Evolutionary conservation across 495 filamentous ascomycete genomes (phyloP).

Genomic region (Zalerion maritima): DNA sequence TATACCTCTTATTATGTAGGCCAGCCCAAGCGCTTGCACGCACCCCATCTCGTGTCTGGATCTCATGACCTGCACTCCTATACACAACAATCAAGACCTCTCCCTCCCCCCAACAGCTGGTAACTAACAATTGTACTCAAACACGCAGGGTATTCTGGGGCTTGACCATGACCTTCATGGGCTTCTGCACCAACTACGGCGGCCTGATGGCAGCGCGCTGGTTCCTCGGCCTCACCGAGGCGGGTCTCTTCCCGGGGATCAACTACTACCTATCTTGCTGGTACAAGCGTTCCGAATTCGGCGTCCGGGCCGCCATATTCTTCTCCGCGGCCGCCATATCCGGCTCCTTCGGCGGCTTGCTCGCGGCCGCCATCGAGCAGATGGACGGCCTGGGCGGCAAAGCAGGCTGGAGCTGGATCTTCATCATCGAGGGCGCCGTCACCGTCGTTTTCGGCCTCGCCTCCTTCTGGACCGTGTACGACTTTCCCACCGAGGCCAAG

Average conservation of each 20-base stretch:
- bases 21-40: too few species aligned
- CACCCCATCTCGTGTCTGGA: too few species aligned
- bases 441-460: slow-evolving; percentile 50
- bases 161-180: slow-evolving; percentile 59
- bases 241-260: slow-evolving; percentile 63
- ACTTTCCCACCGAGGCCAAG: slow-evolving; percentile 59
- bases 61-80: too few species aligned
- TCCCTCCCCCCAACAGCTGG: too few species aligned
- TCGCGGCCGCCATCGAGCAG: slow-evolving; percentile 51
- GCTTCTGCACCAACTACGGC: slow-evolving; percentile 50
- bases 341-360: slow-evolving; percentile 65
- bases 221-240: slow-evolving; percentile 36
- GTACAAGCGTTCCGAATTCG: slow-evolving; percentile 38
- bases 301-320: slow-evolving; percentile 52
- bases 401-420: slow-evolving; percentile 66
- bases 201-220: slow-evolving; percentile 52
- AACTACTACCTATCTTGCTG: slow-evolving; percentile 78
- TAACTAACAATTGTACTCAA: too few species aligned
- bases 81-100: too few species aligned
- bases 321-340: slow-evolving; percentile 66
- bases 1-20: slow-evolving; percentile 55
- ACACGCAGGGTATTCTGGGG: slow-evolving; percentile 37
- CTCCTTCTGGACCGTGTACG: slow-evolving; percentile 60
- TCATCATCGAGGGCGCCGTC: slow-evolving; percentile 51
- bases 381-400: slow-evolving; percentile 54